These are phyloP conservation scores for Butyriboletus appendiculatus DNA, from an alignment of 1,284 basidiomycete genomes.

Conservation along the genomic window DNA sequence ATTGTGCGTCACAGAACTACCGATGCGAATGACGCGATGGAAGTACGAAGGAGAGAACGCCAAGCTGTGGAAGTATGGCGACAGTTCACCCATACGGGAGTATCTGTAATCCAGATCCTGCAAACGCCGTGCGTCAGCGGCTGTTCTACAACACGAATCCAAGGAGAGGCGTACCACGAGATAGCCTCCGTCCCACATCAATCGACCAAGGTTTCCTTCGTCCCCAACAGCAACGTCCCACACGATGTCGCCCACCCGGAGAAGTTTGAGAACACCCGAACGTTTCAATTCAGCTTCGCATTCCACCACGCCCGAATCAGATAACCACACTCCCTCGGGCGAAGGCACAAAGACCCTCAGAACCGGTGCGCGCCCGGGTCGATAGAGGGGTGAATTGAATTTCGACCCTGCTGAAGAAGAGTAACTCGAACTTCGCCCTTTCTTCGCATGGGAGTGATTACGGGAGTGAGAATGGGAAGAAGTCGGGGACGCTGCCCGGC, in stretches of 20 bases:
- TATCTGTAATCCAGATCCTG: slow-evolving; percentile 83
- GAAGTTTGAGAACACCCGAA: slow-evolving; percentile 51
- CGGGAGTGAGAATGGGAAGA: slow-evolving; percentile 45
- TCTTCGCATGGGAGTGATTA: slow-evolving; percentile 38
- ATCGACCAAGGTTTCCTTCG: slow-evolving; percentile 74
- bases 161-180: slow-evolving; percentile 54
- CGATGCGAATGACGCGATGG: slow-evolving; percentile 73
- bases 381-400: slow-evolving; percentile 71
- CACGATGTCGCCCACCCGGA: slow-evolving; percentile 75
- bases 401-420: slow-evolving; percentile 18
- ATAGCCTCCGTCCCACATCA: slow-evolving; percentile 84
- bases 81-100: slow-evolving; percentile 70
- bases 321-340: slow-evolving; percentile 80
- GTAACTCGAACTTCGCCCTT: slow-evolving; percentile 9
- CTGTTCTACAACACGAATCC: background rate
- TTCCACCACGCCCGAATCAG: slow-evolving; percentile 72
- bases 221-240: slow-evolving; percentile 84
- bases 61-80: slow-evolving; percentile 71
- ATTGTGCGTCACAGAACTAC: slow-evolving; percentile 42
- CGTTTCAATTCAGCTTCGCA: slow-evolving; percentile 76
- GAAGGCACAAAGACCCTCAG: slow-evolving; percentile 79
- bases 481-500: slow-evolving; percentile 65
- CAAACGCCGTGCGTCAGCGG: slow-evolving; percentile 8
- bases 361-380: slow-evolving; percentile 66
- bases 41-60: slow-evolving; percentile 84